These are phyloP conservation scores for Hypoxylon fuscum DNA, from an alignment of 495 filamentous ascomycete genomes.

Conservation along the genomic window DNA sequence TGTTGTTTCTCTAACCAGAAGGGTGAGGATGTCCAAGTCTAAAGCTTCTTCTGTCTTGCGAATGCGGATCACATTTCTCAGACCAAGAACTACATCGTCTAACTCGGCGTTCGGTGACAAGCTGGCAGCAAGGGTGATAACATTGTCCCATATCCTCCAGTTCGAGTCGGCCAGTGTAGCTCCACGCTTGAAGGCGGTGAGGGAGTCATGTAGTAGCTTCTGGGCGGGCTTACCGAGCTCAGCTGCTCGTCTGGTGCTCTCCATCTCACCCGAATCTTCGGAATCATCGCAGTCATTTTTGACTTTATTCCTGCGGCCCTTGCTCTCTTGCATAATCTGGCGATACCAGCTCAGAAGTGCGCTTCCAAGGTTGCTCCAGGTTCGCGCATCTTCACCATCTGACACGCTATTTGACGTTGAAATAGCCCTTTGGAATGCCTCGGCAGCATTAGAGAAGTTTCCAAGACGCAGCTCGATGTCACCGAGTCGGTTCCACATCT, in stretches of 20 bases:
- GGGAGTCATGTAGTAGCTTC: conserved; percentile 74
- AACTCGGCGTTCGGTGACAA: conserved; percentile 74
- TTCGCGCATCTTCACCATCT: conserved; percentile 88
- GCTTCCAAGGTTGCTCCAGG: conserved; percentile 94
- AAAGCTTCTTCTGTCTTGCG: conserved; percentile 77
- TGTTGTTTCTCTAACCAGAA: conserved; percentile 75
- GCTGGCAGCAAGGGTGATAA: conserved; percentile 83
- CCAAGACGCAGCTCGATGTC: conserved; percentile 83
- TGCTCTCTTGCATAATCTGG: conserved; percentile 52
- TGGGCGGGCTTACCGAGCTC: conserved; percentile 45
- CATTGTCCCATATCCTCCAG: conserved; percentile 94
- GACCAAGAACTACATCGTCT: conserved; percentile 74
- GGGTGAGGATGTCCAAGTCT: conserved; percentile 74
- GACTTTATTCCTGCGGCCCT: conserved; percentile 36
- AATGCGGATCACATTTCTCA: conserved; percentile 78
- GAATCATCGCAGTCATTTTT: conserved; percentile 41
- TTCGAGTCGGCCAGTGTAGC: conserved; percentile 81
- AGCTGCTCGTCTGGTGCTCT: conserved; percentile 31
- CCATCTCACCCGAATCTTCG: conserved; percentile 37
- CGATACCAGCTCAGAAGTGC: conserved; percentile 65
- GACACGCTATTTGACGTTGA: conserved; percentile 59
- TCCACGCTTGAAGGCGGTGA: conserved; percentile 84
- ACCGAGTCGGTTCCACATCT: conserved; percentile 88
- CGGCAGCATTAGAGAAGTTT: conserved; percentile 80
- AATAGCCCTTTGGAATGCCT: conserved; percentile 83